phyloP scores from a whole-genome alignment of 2,329 filamentous ascomycete genomes.

The Herpotrichia juniperi region DNA sequence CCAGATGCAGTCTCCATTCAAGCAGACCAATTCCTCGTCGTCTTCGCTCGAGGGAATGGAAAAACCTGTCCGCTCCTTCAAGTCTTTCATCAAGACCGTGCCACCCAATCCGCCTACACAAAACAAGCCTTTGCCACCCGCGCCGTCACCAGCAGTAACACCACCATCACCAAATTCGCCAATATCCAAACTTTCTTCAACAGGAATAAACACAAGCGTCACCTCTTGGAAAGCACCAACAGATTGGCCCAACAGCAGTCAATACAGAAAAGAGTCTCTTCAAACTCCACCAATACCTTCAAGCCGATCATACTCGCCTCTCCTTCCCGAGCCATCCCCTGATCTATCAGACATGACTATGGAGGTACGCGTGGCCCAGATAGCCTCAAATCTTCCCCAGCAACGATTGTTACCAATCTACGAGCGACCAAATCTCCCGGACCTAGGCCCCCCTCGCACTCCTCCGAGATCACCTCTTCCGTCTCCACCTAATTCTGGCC shows the following conservation, averaged over 20 bases:
- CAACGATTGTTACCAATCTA: conserved; percentile 25
- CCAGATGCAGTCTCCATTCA: conserved; percentile 30
- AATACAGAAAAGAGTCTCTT: conserved; percentile 1
- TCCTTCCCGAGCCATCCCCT: conserved; percentile 39
- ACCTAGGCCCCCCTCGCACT: conserved; percentile 23
- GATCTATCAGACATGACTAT: conserved; percentile 17
- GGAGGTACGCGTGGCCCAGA: conserved; percentile 17
- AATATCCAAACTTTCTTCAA: conserved; percentile 7
- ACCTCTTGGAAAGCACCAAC: conserved; percentile 35
- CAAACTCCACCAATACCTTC: conserved; percentile 9
- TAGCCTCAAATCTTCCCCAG: conserved; percentile 9
- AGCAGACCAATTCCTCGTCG: conserved; percentile 26
- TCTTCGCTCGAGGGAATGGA: conserved; percentile 41
- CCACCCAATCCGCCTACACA: conserved; percentile 15
- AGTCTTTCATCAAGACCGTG: conserved; percentile 32
- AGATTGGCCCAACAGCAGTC: conserved; percentile 27
- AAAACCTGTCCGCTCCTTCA: conserved; percentile 38
- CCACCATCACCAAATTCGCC: conserved; percentile 7
- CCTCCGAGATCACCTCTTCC: conserved; percentile 28
- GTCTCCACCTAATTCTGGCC: conserved; percentile 1
- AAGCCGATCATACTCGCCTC: conserved; percentile 27
- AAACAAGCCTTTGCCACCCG: conserved; percentile 31
- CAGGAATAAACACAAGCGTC: conserved; percentile 11
- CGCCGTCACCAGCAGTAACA: conserved; percentile 15
- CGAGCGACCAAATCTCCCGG: conserved; percentile 14